Percentiles rank a stretch among this genome's conserved stretches.
These are phyloP conservation scores for Draba incana DNA, from an alignment of 345 rosid species.

Conservation along the genomic window DNA sequence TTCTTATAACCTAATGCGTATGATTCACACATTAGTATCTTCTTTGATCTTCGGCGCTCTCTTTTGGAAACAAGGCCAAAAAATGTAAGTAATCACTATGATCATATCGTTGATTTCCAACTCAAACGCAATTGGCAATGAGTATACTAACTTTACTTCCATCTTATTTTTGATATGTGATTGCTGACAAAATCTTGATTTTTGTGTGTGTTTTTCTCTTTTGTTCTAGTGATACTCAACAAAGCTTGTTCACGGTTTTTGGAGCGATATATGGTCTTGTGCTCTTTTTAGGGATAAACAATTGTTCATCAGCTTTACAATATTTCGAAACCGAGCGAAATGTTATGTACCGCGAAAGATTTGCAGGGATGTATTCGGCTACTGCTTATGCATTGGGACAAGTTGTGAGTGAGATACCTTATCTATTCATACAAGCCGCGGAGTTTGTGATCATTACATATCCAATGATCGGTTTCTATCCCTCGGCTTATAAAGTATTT, in stretches of 20 bases:
- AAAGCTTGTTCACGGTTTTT: conserved; percentile 58
- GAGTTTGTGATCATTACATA: conserved; percentile 55
- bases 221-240: conserved; percentile 60
- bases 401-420: conserved; percentile 76
- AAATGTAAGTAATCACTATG: conserved; percentile 46
- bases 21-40: conserved; percentile 42
- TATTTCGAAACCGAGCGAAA: conserved; percentile 60
- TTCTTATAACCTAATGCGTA: conserved; percentile 65
- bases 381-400: conserved; percentile 73
- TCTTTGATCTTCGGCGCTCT: conserved; percentile 68
- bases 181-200: background rate
- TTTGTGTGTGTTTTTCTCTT: background rate
- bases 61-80: conserved; percentile 77
- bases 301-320: conserved; percentile 65
- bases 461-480: conserved; percentile 71
- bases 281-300: conserved; percentile 66
- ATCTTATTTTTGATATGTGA: too few relatives aligned
- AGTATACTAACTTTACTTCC: too few relatives aligned
- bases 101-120: background rate
- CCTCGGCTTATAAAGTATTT: conserved; percentile 59
- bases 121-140: background rate
- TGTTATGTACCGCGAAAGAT: conserved; percentile 76
- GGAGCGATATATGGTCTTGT: conserved; percentile 56
- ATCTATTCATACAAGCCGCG: conserved; percentile 49
- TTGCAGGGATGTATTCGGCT: conserved; percentile 85